Evolutionary conservation across 169 alveolate genomes (phyloP), one percentile per base, ranked within the genome.

Genomic region (Plasmodium relictum): DNA sequence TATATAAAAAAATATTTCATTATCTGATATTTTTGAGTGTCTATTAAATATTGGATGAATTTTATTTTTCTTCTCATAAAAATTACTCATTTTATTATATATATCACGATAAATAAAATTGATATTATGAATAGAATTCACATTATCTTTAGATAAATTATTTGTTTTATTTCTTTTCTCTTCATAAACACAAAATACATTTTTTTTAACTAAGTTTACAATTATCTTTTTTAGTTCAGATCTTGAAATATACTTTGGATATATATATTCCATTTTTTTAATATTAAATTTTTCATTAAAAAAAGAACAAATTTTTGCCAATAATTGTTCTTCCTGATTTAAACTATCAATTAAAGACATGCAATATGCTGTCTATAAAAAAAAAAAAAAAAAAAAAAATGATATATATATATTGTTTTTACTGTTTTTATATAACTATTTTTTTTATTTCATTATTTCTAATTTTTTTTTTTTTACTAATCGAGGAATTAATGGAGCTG

Each of bases 301-400:
- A 44, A 92, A 92, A 61, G 92, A 88, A 4, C 93, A 92, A 26
- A 92, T 80, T 41, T 92, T 92, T 1, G 95, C 95, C 42, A 92
- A 76, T 72, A 92, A 80, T 10, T 88, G 95, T 54, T 92, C 95
- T 63, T 92, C 95, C 12, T 92, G 93, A 66, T 78, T 89, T 7
- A 92, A 56, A 54, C 89, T 74, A 56, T 92, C 95, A 42, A 92
- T 66, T 8, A 85, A 66, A 7, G 93, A 88, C 93, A 92, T 92
- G 61, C 93, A 92, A 16, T 92, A 90, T 37, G 95, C 95, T 1
- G 88, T 92, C 87, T 88, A 63, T 63, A 74, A 69, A 0, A 52
- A 26, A 50, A 48, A 71, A 50, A 14, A 45, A 50, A 45, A 37
- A 50, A 45, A 16, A 70, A 45, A 70, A 14, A 18, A 22, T 6